Base-by-base conservation (phyloP, 768 basidiomycete genomes). In the Albatrellus ellisii region DNA sequence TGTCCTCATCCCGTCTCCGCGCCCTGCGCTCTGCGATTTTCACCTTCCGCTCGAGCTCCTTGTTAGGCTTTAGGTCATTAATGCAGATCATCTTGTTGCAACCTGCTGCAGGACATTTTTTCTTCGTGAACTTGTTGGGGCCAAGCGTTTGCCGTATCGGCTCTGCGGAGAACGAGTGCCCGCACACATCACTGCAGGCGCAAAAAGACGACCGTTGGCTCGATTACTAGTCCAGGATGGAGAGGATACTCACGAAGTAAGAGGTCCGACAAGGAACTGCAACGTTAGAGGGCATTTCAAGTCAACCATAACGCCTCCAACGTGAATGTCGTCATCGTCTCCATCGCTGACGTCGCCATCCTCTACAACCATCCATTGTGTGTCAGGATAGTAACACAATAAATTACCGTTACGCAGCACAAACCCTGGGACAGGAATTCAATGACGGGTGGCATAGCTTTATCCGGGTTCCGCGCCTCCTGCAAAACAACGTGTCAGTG, bases 211-310 rank as follows among this genome's bases (percentile, higher is more conserved):
- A 22, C 20, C 26, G 32, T 41, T 44, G 35, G 20, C 15, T 41
- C 20, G 25, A 34, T 4, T n/a, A n/a, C n/a, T n/a, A n/a, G n/a
- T n/a, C n/a, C n/a, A 43, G 21, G 14, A 33, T 17, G 15, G 17
- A 36, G 25, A 25, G 28, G 41, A 36, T 4, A 66, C 82, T 42
- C 55, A 92, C 91, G 86, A 89, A 3, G 82, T 88, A 45, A 85
- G 63, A 2, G 92, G 89, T 39, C 94, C 67, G 17, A 67, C 68
- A 28, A 88, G 67, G 11, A 68, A 56, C 2, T 64, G 70, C 33
- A 91, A 65, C 1, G 82, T 77, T 38, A 98, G 63, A 2, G 90
- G 91, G 51, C 90, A 94, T 42, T 75, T 80, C 66, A 79, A 88
- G 52, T 77, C 79, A 54, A 86, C 83, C 5, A 78, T 82, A 22